Evolutionary conservation across 129 eudicot species (phyloP).

Genomic region (Kitagawia praeruptora): DNA sequence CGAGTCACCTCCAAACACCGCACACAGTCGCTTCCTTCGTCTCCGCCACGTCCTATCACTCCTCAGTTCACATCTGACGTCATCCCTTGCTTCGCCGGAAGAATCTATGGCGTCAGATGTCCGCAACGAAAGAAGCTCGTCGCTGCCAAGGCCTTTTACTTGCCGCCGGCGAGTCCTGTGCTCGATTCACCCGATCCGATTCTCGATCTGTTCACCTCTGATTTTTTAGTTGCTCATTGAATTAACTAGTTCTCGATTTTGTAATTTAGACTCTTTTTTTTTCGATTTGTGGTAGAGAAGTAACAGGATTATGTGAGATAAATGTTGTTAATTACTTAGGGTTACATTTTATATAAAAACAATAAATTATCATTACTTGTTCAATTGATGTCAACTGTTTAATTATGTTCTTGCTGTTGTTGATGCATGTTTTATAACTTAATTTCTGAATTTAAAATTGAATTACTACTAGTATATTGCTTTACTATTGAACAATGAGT

Average conservation of each 20-base stretch:
- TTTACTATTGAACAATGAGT: too few relatives aligned
- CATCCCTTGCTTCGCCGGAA: slow-evolving; percentile 26
- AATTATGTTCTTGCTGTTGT: background rate
- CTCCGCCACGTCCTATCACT: background rate
- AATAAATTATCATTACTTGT: slow-evolving; percentile 17
- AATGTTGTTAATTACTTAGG: slow-evolving; percentile 8
- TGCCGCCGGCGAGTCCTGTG: slow-evolving; percentile 16
- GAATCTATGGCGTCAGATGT: slow-evolving; percentile 36
- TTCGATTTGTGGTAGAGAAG: background rate
- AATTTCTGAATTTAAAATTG: background rate
- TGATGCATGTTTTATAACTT: background rate
- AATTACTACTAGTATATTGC: too few relatives aligned
- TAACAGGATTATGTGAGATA: slow-evolving; percentile 18
- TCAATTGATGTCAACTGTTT: background rate
- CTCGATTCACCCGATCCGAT: slow-evolving; percentile 32
- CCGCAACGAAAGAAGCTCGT: slow-evolving; percentile 49
- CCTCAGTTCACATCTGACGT: slow-evolving; percentile 17
- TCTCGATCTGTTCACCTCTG: slow-evolving; percentile 33
- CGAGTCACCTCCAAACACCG: slow-evolving; percentile 16
- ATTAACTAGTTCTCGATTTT: background rate
- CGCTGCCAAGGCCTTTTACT: slow-evolving; percentile 37
- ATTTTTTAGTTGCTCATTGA: slow-evolving; percentile 47
- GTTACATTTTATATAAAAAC: slow-evolving; percentile 8
- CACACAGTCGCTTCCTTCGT: background rate
- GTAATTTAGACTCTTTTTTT: slow-evolving; percentile 10